Evolutionary conservation across 2,329 filamentous ascomycete genomes (phyloP).

Genomic region (Fusarium begoniae): DNA sequence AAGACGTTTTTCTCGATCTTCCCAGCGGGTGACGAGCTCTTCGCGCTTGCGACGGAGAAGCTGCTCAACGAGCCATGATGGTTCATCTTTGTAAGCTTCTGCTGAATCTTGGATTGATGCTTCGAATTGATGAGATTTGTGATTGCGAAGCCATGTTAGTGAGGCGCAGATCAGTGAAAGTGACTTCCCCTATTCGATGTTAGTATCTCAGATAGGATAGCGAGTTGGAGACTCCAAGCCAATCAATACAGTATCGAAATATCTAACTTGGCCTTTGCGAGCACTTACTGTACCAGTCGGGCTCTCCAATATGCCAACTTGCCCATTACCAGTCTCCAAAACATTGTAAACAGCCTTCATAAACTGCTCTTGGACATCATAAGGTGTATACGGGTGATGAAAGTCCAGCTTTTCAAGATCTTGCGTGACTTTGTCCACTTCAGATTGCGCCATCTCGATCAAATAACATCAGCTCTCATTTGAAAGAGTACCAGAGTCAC

Average conservation of each 20-base stretch:
- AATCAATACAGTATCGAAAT: no score
- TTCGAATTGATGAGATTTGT: constrained; percentile 72
- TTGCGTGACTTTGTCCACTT: constrained; percentile 28
- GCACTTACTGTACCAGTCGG: constrained; percentile 78
- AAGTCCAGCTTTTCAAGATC: constrained; percentile 65
- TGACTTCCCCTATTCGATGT: constrained; percentile 77
- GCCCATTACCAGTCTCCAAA: constrained; percentile 74
- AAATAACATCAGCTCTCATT: neutral
- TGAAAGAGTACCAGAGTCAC: neutral
- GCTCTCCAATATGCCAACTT: constrained; percentile 89
- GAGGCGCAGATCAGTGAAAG: constrained; percentile 89
- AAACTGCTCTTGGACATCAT: constrained; percentile 86
- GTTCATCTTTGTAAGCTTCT: constrained; percentile 70
- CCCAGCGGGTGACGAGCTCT: constrained; percentile 71
- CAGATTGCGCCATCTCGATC: constrained; percentile 32
- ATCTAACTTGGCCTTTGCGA: neutral
- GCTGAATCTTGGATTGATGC: constrained; percentile 57
- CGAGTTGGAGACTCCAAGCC: neutral
- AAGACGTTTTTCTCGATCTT: constrained; percentile 78
- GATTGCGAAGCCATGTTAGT: constrained; percentile 87
- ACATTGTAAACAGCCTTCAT: constrained; percentile 86
- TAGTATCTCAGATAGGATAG: neutral
- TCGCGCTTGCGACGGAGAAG: constrained; percentile 74
- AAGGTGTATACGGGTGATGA: constrained; percentile 87
- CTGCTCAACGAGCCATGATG: constrained; percentile 85